Base-by-base conservation (phyloP, 1,284 basidiomycete genomes). In the Rhodotorula glutinis region DNA sequence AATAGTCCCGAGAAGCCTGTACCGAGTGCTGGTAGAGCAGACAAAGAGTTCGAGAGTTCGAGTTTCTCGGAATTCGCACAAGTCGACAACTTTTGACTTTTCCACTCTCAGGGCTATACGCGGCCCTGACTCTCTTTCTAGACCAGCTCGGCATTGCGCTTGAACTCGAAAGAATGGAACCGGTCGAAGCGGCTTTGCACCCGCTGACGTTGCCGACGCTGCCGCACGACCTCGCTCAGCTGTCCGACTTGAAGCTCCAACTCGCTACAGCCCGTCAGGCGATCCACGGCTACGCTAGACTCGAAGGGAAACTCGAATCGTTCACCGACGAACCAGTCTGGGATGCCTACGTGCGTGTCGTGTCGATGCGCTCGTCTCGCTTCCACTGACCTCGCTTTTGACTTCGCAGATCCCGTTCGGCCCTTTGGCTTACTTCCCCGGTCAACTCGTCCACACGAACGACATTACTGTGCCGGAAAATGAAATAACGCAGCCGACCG, bases 391-490 rank as follows among this genome's bases (percentile, higher is more conserved):
- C 21, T 21, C 8, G n/a, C 54, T 38, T 21, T 66, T 49, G 14
- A 23, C 51, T 8, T n/a, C 33, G 33, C 57, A 72, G 71, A 70
- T 72, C 43, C 71, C 71, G 5, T 53, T 72, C 41, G 66, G 65
- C 3, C 71, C 68, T 0, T 63, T 72, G 43, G 71, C 71, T 47
- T 72, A 61, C 62, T 66, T 72, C 40, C 60, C 60, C 2, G 71
- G 71, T 14, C 61, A 67, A 43, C 59, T 72, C 41, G 41, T 70
- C 4, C 71, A 72, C 58, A 72, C 71, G 29, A 72, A 72, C 66
- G 68, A 72, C 62, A 66, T 72, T 46, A 63, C 66, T 4, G 52
- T 29, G 10, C 10, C 60, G 21, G 9, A 30, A 17, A 30, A 13
- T 14, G 25, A 17, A 21, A 29, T 51, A 23, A 38, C 33, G n/a